Base-by-base conservation (phyloP, 2,329 filamentous ascomycete genomes). In the Phaeoacremonium minimum region DNA sequence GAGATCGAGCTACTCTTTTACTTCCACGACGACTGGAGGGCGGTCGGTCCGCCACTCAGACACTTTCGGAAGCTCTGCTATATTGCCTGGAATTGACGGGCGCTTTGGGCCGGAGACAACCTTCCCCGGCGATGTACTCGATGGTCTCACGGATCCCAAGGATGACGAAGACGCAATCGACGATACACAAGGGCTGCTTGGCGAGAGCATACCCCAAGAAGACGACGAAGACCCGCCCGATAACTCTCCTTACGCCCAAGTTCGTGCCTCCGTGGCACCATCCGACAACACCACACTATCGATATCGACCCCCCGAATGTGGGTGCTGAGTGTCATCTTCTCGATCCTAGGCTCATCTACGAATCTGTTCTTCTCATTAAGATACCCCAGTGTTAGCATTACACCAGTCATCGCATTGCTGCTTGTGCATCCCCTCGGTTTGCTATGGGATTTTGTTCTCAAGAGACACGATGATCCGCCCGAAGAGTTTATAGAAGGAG, bases 301-400 rank as follows among this genome's bases (percentile, higher is more conserved):
- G 7, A 89, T 93, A 54, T 88, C 87, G 59, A 91, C 87, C 5
- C 87, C 87, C 26, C 85, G 87, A 36, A 93, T 93, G 87, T 93
- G 87, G 87, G 71, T 71, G 19, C 60, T 93, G 14, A 88, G 86
- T n/a, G 72, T 87, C 22, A 55, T 93, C 8, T 93, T 93, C 58
- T 83, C 87, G 7, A 71, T 93, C 26, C 74, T 89, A 28, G 87
- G 87, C 43, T 91, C 87, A 32, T 85, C 85, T 3, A 88, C 85
- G 22, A 93, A 93, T 58, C 66, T 94, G 28, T 93, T 94, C 66
- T 95, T 94, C 67, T 90, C 87, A 22, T 69, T 94, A 56, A 77
- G 88, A 75, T 94, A 93, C 70, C 88, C 88, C 18, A 93, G 87
- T 58, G 87, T 94, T 57, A 85, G 85, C 42, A 91, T 94, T 53